Evolutionary conservation across 1,284 basidiomycete species (phyloP).

Genomic region (Sanghuangporus weigelae): DNA sequence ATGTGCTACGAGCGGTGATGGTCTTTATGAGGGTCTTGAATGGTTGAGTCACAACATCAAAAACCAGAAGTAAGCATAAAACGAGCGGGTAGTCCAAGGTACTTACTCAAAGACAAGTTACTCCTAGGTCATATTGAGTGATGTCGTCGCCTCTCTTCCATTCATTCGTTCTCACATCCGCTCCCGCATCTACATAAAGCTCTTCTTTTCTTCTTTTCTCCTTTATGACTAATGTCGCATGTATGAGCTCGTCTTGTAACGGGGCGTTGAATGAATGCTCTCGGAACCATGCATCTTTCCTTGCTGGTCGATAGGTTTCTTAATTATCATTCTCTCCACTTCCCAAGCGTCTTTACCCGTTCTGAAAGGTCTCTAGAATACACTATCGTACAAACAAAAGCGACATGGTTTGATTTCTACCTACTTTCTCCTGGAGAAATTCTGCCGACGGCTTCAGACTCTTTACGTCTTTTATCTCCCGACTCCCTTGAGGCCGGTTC

Average conservation of each 20-base stretch:
- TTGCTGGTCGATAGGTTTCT: slow-evolving; percentile 6
- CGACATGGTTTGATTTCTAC: background rate
- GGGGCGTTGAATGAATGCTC: slow-evolving; percentile 13
- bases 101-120: background rate
- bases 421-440: slow-evolving; percentile 13
- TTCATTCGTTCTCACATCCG: slow-evolving; percentile 7
- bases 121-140: background rate
- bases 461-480: slow-evolving; percentile 16
- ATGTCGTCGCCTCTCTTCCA: background rate
- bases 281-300: slow-evolving; percentile 2
- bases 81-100: background rate
- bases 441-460: slow-evolving; percentile 17
- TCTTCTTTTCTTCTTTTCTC: background rate
- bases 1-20: slow-evolving; percentile 98
- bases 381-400: background rate
- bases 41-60: slow-evolving; percentile 92
- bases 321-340: slow-evolving; percentile 2
- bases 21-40: slow-evolving; percentile 97
- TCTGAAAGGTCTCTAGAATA: slow-evolving; percentile 12
- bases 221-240: slow-evolving; percentile 13
- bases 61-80: slow-evolving; percentile 5
- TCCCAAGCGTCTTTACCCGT: background rate
- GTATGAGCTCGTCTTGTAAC: slow-evolving; percentile 14
- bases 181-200: slow-evolving; percentile 11
- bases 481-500: slow-evolving; percentile 37